phyloP scores from a whole-genome alignment of 805 yeast genomes.

The Pichia exigua region DNA sequence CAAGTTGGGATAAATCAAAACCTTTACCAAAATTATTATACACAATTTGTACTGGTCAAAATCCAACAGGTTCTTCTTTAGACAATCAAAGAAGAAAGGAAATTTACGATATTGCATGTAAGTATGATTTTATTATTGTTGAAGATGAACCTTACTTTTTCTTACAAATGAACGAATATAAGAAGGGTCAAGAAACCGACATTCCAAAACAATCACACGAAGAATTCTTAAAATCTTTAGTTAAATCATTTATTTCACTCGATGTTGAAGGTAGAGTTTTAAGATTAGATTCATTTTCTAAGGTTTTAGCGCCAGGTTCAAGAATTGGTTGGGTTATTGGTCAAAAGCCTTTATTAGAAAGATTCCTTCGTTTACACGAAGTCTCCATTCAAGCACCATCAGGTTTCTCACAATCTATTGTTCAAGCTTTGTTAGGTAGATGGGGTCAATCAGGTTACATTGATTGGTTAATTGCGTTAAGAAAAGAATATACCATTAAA shows the following conservation, averaged over 20 bases:
- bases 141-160: constrained; percentile 99
- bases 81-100: constrained; percentile 66
- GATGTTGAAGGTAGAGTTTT: constrained; percentile 87
- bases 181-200: constrained; percentile 31
- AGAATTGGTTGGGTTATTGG: constrained; percentile 89
- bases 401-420: constrained; percentile 69
- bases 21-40: constrained; percentile 80
- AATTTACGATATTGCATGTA: constrained; percentile 70
- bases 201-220: constrained; percentile 40
- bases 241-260: constrained; percentile 64
- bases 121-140: constrained; percentile 77
- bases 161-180: constrained; percentile 82
- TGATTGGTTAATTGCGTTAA: constrained; percentile 80
- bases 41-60: constrained; percentile 93
- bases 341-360: constrained; percentile 53
- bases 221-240: constrained; percentile 58
- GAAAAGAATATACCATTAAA: constrained; percentile 77
- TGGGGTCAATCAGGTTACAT: constrained; percentile 91
- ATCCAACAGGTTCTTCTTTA: constrained; percentile 91
- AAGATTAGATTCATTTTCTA: constrained; percentile 84
- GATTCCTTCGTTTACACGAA: constrained; percentile 67
- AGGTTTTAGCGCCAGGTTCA: constrained; percentile 85
- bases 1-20: constrained; percentile 47
- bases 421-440: constrained; percentile 61
- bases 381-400: constrained; percentile 73